Evolutionary conservation across 2,329 filamentous ascomycete genomes (phyloP).

Genomic region (Paraphaeosphaeria sporulosa): DNA sequence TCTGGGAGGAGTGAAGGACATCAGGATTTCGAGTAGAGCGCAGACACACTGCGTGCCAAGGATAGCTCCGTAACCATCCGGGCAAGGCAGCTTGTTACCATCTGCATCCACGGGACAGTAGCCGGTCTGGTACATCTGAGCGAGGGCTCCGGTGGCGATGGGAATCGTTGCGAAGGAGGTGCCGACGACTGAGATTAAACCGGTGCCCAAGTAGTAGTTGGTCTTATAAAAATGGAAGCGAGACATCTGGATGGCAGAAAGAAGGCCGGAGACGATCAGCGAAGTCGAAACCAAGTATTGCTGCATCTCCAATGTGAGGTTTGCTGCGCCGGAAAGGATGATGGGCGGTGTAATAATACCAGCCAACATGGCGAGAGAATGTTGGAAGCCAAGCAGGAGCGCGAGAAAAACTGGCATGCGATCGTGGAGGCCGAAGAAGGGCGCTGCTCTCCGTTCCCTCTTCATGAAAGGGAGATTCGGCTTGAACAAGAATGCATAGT

Average conservation of each 20-base stretch:
- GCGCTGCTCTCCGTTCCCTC: conserved; percentile 65
- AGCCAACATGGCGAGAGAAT: conserved; percentile 75
- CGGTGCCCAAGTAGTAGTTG: conserved; percentile 71
- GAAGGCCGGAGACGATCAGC: conserved; percentile 78
- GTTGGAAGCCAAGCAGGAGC: conserved; percentile 78
- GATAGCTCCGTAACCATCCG: conserved; percentile 77
- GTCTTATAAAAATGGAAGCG: conserved; percentile 76
- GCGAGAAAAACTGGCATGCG: conserved; percentile 77
- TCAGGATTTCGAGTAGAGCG: conserved; percentile 69
- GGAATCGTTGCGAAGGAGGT: conserved; percentile 81
- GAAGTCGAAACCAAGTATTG: conserved; percentile 83
- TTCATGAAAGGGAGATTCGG: conserved; percentile 84
- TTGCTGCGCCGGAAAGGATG: conserved; percentile 71
- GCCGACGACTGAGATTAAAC: conserved; percentile 79
- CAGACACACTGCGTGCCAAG: conserved; percentile 67
- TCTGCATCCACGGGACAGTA: conserved; percentile 67
- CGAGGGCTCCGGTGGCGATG: conserved; percentile 73
- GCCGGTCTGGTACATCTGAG: conserved; percentile 80
- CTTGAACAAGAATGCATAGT: conserved; percentile 88
- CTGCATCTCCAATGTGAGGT: conserved; percentile 66
- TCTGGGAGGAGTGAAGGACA: conserved; percentile 77
- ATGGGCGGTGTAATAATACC: conserved; percentile 79
- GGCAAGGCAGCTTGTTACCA: conserved; percentile 75
- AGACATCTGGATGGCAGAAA: conserved; percentile 79
- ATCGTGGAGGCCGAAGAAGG: conserved; percentile 86